phyloP scores from a whole-genome alignment of 768 basidiomycete species.

The Dioszegia hungarica region DNA sequence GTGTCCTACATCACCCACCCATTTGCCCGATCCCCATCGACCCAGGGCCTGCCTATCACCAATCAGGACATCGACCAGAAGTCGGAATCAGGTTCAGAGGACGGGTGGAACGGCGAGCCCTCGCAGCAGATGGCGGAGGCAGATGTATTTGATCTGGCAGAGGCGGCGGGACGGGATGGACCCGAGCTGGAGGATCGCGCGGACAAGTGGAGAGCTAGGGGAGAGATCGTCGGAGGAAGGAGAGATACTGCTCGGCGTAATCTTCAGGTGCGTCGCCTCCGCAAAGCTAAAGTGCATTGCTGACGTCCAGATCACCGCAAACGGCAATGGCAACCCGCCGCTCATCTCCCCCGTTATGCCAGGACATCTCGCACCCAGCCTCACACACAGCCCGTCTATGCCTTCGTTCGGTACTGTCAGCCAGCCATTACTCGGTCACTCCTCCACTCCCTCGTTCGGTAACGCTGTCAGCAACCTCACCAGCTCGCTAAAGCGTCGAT shows the following conservation, averaged over 20 bases:
- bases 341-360: constrained; percentile 6
- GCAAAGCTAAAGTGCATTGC: not conserved
- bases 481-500: not conserved
- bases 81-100: constrained; percentile 40
- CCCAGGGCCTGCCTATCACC: constrained; percentile 18
- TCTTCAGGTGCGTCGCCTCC: constrained; percentile 13
- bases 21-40: constrained; percentile 12
- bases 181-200: constrained; percentile 19
- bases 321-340: not conserved
- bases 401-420: not conserved
- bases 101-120: constrained; percentile 32
- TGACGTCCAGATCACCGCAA: not conserved
- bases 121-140: constrained; percentile 17
- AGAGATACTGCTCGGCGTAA: constrained; percentile 18
- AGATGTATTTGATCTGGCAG: constrained; percentile 30
- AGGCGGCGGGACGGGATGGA: constrained; percentile 16
- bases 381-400: not conserved
- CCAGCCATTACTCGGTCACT: not conserved
- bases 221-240: constrained; percentile 27
- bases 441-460: not conserved
- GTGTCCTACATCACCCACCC: constrained; percentile 31
- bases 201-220: constrained; percentile 14
- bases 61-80: constrained; percentile 11
- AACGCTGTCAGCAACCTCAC: not conserved
- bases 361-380: not conserved